These are phyloP conservation scores for Candida yuanshanica DNA, from an alignment of 805 yeast species.

Conservation along the genomic window DNA sequence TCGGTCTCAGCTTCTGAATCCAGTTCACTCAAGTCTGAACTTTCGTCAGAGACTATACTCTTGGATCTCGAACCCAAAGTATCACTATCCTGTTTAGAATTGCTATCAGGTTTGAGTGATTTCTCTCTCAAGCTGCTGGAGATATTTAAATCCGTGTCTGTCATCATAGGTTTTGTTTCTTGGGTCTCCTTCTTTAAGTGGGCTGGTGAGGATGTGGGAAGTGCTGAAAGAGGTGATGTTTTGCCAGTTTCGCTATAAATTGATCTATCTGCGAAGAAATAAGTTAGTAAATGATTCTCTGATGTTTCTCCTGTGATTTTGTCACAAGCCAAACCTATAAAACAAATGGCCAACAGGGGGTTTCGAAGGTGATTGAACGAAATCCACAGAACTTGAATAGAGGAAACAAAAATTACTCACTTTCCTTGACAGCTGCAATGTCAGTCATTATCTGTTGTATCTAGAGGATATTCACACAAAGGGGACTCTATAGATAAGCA, in stretches of 20 bases:
- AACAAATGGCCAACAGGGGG: too few relatives aligned
- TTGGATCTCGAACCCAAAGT: slow-evolving; percentile 10
- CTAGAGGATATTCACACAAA: too few relatives aligned
- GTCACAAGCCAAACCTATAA: too few relatives aligned
- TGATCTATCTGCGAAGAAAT: slow-evolving; percentile 1
- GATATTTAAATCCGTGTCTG: slow-evolving; percentile 1
- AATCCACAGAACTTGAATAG: neutral
- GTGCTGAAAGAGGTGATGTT: slow-evolving; percentile 24
- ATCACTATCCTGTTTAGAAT: neutral
- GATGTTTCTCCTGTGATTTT: neutral
- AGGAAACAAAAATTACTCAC: slow-evolving; percentile 5
- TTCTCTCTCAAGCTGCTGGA: neutral
- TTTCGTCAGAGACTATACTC: slow-evolving; percentile 22
- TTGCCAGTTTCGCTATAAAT: slow-evolving; percentile 18
- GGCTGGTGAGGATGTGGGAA: slow-evolving; percentile 22
- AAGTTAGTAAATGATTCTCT: neutral
- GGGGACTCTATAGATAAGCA: too few relatives aligned
- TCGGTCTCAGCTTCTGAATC: slow-evolving; percentile 92
- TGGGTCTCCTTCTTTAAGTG: slow-evolving; percentile 7
- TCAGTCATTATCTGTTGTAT: slow-evolving; percentile 13
- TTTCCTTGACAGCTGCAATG: slow-evolving; percentile 10
- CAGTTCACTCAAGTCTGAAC: slow-evolving; percentile 49
- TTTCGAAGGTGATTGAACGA: neutral
- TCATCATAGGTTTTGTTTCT: slow-evolving; percentile 2
- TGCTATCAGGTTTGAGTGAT: neutral